Conservation (phyloP, 257 asterid species). For the Solanum etuberosum region DNA sequence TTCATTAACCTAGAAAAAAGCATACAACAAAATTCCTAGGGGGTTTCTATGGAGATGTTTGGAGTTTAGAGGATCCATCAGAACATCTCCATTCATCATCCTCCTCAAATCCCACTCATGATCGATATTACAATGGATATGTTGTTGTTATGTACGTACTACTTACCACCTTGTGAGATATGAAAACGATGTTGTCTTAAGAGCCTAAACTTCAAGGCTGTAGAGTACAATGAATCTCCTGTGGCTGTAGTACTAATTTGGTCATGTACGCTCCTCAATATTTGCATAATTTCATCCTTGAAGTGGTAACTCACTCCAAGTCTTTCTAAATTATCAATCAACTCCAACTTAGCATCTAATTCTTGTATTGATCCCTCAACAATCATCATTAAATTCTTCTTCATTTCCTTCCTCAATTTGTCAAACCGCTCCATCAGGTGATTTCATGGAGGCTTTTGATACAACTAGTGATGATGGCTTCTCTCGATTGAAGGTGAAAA, state of each 20-base stretch:
- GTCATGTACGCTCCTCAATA: not conserved
- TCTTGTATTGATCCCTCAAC: not conserved
- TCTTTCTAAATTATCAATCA: conserved; percentile 25
- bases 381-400: not conserved
- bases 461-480: not conserved
- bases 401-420: conserved; percentile 9
- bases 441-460: not conserved
- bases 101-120: too few relatives aligned
- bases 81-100: too few relatives aligned
- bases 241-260: not conserved
- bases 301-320: conserved; percentile 27
- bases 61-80: too few relatives aligned
- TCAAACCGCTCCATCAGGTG: not conserved
- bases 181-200: not conserved
- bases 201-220: conserved; percentile 26
- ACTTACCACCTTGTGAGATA: not conserved
- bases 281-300: conserved; percentile 8
- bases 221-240: conserved; percentile 10
- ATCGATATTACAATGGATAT: too few relatives aligned
- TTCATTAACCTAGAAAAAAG: too few relatives aligned
- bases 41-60: too few relatives aligned
- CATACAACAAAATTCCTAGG: too few relatives aligned
- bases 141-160: too few relatives aligned
- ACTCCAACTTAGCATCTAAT: conserved; percentile 2
- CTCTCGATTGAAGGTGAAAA: not conserved